Conservation (phyloP, 2,329 filamentous ascomycete species). For the Paraconiothyrium sp. region DNA sequence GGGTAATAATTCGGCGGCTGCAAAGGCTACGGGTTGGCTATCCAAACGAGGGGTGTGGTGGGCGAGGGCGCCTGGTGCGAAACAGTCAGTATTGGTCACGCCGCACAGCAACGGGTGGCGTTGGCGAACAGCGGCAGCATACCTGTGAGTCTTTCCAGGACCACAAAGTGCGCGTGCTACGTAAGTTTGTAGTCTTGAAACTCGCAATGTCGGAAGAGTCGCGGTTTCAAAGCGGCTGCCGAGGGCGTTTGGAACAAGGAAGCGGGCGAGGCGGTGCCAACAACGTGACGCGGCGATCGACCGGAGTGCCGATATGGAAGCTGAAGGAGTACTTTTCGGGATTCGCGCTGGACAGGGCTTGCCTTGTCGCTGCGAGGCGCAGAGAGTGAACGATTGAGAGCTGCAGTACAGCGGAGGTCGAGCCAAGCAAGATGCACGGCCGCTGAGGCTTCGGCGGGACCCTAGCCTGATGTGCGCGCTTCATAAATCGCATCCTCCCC, state of each 20-base stretch:
- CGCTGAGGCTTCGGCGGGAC: slow-evolving; percentile 4
- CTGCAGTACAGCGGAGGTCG: slow-evolving; percentile 27
- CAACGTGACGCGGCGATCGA: slow-evolving; percentile 24
- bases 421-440: slow-evolving; percentile 6
- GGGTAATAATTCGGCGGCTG: slow-evolving; percentile 9
- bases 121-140: slow-evolving; percentile 34
- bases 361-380: slow-evolving; percentile 27
- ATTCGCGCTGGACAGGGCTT: slow-evolving; percentile 12
- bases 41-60: slow-evolving; percentile 49
- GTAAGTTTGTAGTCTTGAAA: slow-evolving; percentile 49
- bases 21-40: slow-evolving; percentile 34
- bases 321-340: slow-evolving; percentile 33
- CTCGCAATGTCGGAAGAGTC: slow-evolving; percentile 48
- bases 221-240: slow-evolving; percentile 43
- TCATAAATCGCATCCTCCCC: slow-evolving; percentile 15
- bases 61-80: slow-evolving; percentile 38
- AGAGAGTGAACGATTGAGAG: slow-evolving; percentile 29
- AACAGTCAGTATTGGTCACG: slow-evolving; percentile 37
- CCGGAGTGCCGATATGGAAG: slow-evolving; percentile 29
- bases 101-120: slow-evolving; percentile 30
- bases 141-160: slow-evolving; percentile 44
- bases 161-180: slow-evolving; percentile 46
- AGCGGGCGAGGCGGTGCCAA: slow-evolving; percentile 27
- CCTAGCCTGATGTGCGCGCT: slow-evolving; percentile 7
- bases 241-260: slow-evolving; percentile 34